Base-by-base conservation (phyloP, 2,329 filamentous ascomycete species). In the Alternaria novae-zelandiae region DNA sequence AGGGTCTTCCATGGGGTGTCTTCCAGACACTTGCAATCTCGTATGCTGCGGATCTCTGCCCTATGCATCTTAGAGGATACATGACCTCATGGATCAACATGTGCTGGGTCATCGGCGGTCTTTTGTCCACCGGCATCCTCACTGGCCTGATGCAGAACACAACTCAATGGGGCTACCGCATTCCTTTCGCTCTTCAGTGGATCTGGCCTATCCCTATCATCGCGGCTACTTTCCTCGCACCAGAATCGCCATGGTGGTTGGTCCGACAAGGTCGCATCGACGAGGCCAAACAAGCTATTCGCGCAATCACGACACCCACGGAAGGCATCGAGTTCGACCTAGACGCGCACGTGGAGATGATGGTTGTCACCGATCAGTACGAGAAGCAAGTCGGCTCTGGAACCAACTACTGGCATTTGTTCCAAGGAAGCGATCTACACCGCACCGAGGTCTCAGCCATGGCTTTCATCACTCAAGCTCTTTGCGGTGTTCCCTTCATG, bases 301-400 rank as follows among this genome's bases (percentile, higher is more conserved):
- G 88, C 56, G 87, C 89, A 5, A 82, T 92, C 30, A 91, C 89
- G 3, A 88, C 85, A 69, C 65, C 73, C 15, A 70, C 75, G 10
- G 74, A 68, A 17, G 69, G 67, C 26, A 25, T 70, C 25, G 86
- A 89, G 8, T 72, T 70, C 50, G 67, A 74, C 17, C 55, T 71
- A 17, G 70, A 74, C 32, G 66, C 71, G 6, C 95, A 91, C 0
- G 85, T 96, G 58, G 89, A 91, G 70, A 95, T 96, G 92, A 96
- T 97, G 91, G 87, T 92, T 1, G 91, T 94, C 74, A 96, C 93
- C 1, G 92, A 91, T 1, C 89, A 90, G 1, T 83, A 95, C 10
- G 93, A 96, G 77, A 86, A 91, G 74, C 83, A 87, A 78, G 90
- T 92, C 15, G 64, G 67, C 49, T 82, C 83, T 13, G 92, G 92